Conservation (phyloP, 192 early-diverging fungal genomes). For the Chytriomyces hyalinus region DNA sequence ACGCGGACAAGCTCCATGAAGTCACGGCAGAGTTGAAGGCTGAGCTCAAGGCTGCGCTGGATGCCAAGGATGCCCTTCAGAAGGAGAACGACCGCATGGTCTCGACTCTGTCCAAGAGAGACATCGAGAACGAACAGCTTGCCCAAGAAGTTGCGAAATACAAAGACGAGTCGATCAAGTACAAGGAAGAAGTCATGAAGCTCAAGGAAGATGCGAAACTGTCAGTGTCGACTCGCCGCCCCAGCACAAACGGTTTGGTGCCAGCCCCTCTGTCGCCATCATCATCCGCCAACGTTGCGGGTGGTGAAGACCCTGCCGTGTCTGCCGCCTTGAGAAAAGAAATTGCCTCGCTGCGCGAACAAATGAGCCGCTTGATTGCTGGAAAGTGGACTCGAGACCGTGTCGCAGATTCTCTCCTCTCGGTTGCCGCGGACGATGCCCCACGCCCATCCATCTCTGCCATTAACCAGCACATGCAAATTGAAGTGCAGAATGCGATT, state of each 20-base stretch:
- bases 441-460: constrained; percentile 24
- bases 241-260: constrained; percentile 29
- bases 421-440: constrained; percentile 1
- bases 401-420: constrained; percentile 49
- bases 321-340: constrained; percentile 69
- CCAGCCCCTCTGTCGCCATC: background rate
- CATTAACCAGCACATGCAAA: constrained; percentile 33
- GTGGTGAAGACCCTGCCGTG: constrained; percentile 66
- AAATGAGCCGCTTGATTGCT: constrained; percentile 72
- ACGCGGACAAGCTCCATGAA: constrained; percentile 51
- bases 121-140: constrained; percentile 67
- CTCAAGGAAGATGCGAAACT: constrained; percentile 33
- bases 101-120: constrained; percentile 65
- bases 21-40: constrained; percentile 66
- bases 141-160: constrained; percentile 57
- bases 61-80: constrained; percentile 61
- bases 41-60: constrained; percentile 60
- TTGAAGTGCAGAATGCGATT: constrained; percentile 26
- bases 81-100: constrained; percentile 65
- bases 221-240: constrained; percentile 1
- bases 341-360: constrained; percentile 70
- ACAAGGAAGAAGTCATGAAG: constrained; percentile 56
- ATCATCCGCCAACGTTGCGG: background rate
- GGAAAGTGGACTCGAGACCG: constrained; percentile 63
- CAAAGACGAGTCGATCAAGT: constrained; percentile 71